These are phyloP conservation scores for Beauveria caledonica DNA, from an alignment of 2,329 filamentous ascomycete species.

Conservation along the genomic window DNA sequence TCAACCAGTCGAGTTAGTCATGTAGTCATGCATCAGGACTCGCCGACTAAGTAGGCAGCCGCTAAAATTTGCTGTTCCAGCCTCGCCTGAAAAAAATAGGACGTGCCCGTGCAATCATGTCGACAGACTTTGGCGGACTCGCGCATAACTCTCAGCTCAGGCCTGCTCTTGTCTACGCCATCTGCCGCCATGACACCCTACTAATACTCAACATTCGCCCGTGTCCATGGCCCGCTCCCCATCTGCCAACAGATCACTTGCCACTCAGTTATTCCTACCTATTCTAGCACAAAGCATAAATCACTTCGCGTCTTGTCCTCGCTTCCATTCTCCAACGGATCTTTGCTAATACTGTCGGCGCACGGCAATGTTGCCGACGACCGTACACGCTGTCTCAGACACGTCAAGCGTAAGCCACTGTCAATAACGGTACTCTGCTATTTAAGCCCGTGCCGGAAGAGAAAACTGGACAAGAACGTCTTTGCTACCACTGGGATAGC, in stretches of 20 bases:
- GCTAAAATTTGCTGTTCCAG: background rate
- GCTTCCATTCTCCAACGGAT: background rate
- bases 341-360: background rate
- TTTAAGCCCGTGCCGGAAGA: background rate
- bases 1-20: no score
- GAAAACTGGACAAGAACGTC: background rate
- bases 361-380: no score
- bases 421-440: no score
- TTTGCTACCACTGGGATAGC: background rate
- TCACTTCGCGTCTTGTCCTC: background rate
- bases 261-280: no score
- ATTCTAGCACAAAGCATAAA: no score
- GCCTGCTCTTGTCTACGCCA: background rate
- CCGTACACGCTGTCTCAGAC: constrained; percentile 2
- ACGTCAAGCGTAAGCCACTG: background rate
- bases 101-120: no score
- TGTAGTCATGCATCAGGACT: no score
- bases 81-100: background rate
- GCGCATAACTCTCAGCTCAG: background rate
- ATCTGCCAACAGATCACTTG: background rate
- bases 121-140: background rate
- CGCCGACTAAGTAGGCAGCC: no score
- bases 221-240: background rate
- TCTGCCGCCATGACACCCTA: background rate
- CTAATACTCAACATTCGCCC: background rate